Evolutionary conservation across 257 asterid species (phyloP).

Genomic region (Solanum sparsipilum): DNA sequence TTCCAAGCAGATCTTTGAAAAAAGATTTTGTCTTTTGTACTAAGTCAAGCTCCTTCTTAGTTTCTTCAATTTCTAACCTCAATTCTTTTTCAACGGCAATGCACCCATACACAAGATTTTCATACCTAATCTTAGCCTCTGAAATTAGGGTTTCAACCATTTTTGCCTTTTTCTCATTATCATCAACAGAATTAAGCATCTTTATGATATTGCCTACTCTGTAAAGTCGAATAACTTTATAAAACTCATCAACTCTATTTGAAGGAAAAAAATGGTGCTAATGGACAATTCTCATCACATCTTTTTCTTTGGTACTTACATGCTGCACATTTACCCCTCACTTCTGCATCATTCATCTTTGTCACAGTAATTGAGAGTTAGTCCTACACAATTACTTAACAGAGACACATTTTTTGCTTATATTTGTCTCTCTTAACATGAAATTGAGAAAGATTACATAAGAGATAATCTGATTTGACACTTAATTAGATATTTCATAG

Average conservation of each 20-base stretch:
- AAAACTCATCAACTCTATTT: neutral
- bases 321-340: too few species aligned
- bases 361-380: neutral
- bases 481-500: neutral
- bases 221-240: neutral
- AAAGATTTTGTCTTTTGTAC: neutral
- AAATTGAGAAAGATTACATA: too few species aligned
- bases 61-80: neutral
- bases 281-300: neutral
- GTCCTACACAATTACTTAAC: neutral
- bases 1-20: neutral
- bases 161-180: neutral
- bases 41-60: neutral
- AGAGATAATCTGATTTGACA: neutral
- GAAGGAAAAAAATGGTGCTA: neutral
- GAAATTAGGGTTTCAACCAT: neutral
- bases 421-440: neutral
- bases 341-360: neutral
- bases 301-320: neutral
- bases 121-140: conserved; percentile 2
- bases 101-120: neutral
- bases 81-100: neutral
- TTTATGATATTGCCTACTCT: neutral
- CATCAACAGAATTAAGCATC: neutral
- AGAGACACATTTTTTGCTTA: too few species aligned